Base-by-base conservation (phyloP, 2,329 filamentous ascomycete genomes). In the Orbilia javanica region DNA sequence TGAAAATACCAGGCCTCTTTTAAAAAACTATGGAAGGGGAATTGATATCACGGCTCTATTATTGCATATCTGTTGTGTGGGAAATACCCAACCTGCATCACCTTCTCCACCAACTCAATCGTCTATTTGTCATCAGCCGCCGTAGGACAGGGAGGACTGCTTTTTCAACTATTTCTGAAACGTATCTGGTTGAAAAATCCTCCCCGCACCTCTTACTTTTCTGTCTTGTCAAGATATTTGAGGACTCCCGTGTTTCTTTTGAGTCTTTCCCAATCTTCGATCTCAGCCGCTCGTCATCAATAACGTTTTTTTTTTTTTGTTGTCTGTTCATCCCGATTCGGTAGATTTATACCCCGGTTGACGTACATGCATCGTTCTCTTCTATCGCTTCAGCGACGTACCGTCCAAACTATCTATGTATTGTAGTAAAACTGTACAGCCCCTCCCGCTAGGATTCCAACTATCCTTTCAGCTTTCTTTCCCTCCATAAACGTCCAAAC, bases 321-420 rank as follows among this genome's bases (percentile, higher is more conserved):
- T 34, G 3, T 53, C 18, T 11, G 44, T 68, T 68, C 44, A 31
- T 36, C 66, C 53, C 66, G 42, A 50, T 63, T 50, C 53, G 42
- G 67, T 70, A 70, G 39, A 70, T 63, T 69, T 18, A 70, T 70
- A 70, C 67, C 67, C 67, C 53, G 52, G 57, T 53, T 52, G 13
- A 50, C 27, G 36, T 57, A 22, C 7, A 27, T 39, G n/a, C 25
- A 42, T 57, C 29, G 7, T 34, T 2, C 53, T 52, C 55, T 42
- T n/a, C 20, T 57, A 42, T 25, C 55, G 52, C 25, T 29, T 57
- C 52, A 70, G 42, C 39, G 44, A 46, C 18, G 52, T 36, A 39
- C 5, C 11, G 11, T 39, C 36, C 36, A 15, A 39, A 39, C 3
- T 39, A 39, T 15, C n/a, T 39, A 13, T 39, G 11, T 39, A 11